A percentile compares a stretch with the other conserved stretches of the same genome.
These are phyloP conservation scores for Zygoascus hellenicus DNA, from an alignment of 1,139 yeast species.

Conservation along the genomic window DNA sequence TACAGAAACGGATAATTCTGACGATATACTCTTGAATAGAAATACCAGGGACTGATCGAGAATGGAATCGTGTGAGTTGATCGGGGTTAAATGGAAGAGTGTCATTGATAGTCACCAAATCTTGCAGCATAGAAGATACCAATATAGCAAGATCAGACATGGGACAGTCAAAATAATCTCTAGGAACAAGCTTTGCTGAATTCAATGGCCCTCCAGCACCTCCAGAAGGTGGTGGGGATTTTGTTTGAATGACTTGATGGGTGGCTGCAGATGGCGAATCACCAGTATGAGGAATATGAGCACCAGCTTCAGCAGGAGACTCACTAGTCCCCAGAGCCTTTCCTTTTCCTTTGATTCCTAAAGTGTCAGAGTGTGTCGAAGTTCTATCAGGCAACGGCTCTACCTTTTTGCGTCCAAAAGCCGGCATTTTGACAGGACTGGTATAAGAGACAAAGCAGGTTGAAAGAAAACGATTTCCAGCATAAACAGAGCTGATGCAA, in stretches of 20 bases:
- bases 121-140: conserved; percentile 73
- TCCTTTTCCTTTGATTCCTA: not conserved
- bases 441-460: no score
- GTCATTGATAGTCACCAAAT: conserved; percentile 66
- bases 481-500: no score
- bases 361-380: conserved; percentile 8
- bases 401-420: conserved; percentile 6
- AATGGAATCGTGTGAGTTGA: conserved; percentile 79
- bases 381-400: conserved; percentile 6
- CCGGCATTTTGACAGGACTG: conserved; percentile 3
- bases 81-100: conserved; percentile 39
- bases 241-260: conserved; percentile 6
- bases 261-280: conserved; percentile 9
- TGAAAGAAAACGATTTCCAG: no score
- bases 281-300: conserved; percentile 5
- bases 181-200: conserved; percentile 41
- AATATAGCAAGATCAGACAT: conserved; percentile 63
- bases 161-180: conserved; percentile 59
- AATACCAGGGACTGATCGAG: conserved; percentile 85
- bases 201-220: not conserved
- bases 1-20: conserved; percentile 76
- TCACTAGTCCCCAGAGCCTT: not conserved
- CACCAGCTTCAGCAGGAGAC: not conserved
- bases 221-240: conserved; percentile 7
- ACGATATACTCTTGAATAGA: conserved; percentile 71